These are phyloP conservation scores for Bipolaris victoriae DNA, from an alignment of 2,329 filamentous ascomycete species.

Conservation along the genomic window DNA sequence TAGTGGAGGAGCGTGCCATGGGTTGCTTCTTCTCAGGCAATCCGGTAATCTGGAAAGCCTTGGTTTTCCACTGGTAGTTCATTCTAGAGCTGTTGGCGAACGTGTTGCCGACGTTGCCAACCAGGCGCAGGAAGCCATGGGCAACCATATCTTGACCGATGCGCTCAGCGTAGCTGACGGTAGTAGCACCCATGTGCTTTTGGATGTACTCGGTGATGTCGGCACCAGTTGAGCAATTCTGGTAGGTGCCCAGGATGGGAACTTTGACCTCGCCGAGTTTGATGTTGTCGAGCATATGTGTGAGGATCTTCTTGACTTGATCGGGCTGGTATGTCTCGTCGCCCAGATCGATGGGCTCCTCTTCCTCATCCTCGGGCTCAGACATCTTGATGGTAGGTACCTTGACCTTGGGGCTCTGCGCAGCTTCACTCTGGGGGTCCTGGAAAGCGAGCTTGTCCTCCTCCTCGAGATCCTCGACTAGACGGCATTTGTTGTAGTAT, in stretches of 20 bases:
- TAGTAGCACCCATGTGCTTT: constrained; percentile 81
- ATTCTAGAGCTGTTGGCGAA: constrained; percentile 98
- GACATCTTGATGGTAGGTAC: constrained; percentile 91
- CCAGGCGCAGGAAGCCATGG: constrained; percentile 83
- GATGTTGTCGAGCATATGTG: constrained; percentile 84
- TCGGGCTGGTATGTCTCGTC: constrained; percentile 85
- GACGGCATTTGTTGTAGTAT: constrained; percentile 98
- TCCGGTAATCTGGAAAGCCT: constrained; percentile 85
- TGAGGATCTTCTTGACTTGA: constrained; percentile 87
- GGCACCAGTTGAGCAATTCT: constrained; percentile 87
- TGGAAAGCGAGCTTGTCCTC: constrained; percentile 99
- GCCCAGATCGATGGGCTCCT: constrained; percentile 88
- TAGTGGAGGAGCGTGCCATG: constrained; percentile 75
- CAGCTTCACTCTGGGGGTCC: constrained; percentile 67
- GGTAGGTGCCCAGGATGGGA: constrained; percentile 91
- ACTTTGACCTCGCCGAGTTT: constrained; percentile 92
- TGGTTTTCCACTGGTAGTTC: constrained; percentile 96
- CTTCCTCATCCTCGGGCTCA: constrained; percentile 67
- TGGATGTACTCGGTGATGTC: constrained; percentile 97
- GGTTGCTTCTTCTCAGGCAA: constrained; percentile 85
- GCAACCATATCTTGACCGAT: constrained; percentile 92
- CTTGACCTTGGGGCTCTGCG: constrained; percentile 60
- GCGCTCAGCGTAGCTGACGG: constrained; percentile 86
- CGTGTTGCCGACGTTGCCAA: constrained; percentile 92
- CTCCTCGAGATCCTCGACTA: constrained; percentile 95